Evolutionary conservation across 1,139 yeast species (phyloP), one percentile per base, ranked within the genome.

Genomic region (Suhomyces wounanorum): DNA sequence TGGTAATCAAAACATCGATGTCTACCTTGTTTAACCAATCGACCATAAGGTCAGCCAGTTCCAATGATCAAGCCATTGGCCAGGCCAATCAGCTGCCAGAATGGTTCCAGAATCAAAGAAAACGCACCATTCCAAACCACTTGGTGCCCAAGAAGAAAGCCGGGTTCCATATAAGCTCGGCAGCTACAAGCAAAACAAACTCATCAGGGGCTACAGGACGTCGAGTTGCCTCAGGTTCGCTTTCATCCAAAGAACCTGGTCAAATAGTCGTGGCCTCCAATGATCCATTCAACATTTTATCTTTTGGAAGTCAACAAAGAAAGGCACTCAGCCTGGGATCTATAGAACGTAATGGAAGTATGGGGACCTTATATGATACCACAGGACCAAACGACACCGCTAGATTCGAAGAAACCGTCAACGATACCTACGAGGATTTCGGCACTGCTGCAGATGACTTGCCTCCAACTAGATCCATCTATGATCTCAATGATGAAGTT

Each of bases 381-480:
- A 45, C 51, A 11, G 43, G 45, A 16, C 42, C 33, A 10, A 49
- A 49, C 8, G 75, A 70, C 44, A 46, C 64, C 25, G 59, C 69
- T 43, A 62, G 60, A 43, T 68, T 60, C 50, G 72, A 70, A 49
- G 75, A 71, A 3, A 68, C 73, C 36, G 56, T 64, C 18, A 66
- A 67, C 45, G 73, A 68, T 25, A 62, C 70, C 11, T 55, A 62
- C 25, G 63, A 59, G 25, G 76, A 70, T 45, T 61, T 66, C 26
- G 52, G 50, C 5, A 38, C 35, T 26, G 63, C 67, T 31, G 68
- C 63, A 43, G 77, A 72, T 35, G 83, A 82, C 55, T 62, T 73
- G 43, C 89, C 89, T n/a, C 91, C 90, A 0, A 65, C 76, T 4
- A 70, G 80, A 52, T 83, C 89, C 0, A 72, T 85, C 23, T 79